phyloP scores from a whole-genome alignment of 1,284 basidiomycete genomes.

The Heterobasidion annosum region DNA sequence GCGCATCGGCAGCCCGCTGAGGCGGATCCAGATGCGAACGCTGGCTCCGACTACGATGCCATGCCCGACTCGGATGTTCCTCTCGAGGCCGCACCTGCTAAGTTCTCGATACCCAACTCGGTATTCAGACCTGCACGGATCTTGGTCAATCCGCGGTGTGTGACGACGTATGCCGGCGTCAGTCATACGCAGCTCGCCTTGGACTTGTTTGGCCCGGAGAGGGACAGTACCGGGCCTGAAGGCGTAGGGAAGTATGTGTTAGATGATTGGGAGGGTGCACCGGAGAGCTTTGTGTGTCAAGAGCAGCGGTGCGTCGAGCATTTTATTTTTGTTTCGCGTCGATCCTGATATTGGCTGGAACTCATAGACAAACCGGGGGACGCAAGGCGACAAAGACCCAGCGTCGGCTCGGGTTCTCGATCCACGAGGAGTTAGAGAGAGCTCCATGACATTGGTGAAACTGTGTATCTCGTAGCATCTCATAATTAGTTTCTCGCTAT shows the following conservation, averaged over 20 bases:
- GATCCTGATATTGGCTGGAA: neutral
- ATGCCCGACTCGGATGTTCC: conserved; percentile 61
- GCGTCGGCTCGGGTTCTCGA: conserved; percentile 77
- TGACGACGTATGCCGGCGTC: conserved; percentile 94
- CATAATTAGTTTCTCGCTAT: neutral
- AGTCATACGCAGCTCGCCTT: conserved; percentile 87
- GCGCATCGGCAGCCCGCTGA: conserved; percentile 22
- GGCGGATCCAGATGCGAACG: conserved; percentile 66
- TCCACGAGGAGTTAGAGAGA: conserved; percentile 56
- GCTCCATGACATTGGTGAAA: conserved; percentile 3
- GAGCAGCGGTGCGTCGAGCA: conserved; percentile 63
- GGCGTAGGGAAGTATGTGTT: conserved; percentile 68
- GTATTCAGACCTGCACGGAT: conserved; percentile 84
- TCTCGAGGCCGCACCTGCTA: conserved; percentile 25
- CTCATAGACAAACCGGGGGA: conserved; percentile 72
- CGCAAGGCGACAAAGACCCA: conserved; percentile 87
- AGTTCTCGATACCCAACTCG: conserved; percentile 75
- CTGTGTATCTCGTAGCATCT: neutral
- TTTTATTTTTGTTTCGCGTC: neutral
- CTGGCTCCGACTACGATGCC: conserved; percentile 84
- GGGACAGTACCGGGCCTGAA: conserved; percentile 41
- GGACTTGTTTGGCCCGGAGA: conserved; percentile 78
- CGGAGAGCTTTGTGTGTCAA: conserved; percentile 93
- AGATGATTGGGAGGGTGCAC: conserved; percentile 91
- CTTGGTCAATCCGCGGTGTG: conserved; percentile 88